Evolutionary conservation across 2,329 filamentous ascomycete species (phyloP).

Genomic region (Amauroascus niger): DNA sequence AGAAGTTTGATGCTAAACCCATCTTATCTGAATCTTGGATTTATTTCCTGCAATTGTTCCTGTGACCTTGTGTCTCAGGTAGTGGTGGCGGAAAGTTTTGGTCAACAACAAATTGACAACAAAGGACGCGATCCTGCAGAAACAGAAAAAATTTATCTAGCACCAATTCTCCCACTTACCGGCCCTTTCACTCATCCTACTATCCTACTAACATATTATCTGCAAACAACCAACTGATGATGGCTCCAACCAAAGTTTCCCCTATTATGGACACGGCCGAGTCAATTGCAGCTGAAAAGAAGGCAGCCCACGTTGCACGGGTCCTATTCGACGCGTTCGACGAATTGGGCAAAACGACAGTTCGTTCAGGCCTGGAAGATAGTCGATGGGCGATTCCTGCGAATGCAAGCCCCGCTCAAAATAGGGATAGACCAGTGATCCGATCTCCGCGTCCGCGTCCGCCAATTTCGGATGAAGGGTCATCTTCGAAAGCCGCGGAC

Average conservation of each 20-base stretch:
- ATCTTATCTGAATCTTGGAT: background rate
- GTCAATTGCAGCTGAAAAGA: background rate
- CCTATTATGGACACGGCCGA: conserved; percentile 1
- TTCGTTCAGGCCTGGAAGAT: conserved; percentile 3
- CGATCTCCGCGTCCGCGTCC: background rate
- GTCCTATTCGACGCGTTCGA: conserved; percentile 7
- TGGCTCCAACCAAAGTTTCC: background rate
- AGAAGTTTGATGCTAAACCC: background rate
- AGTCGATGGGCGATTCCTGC: conserved; percentile 7
- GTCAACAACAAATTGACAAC: no score
- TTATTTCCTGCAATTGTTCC: background rate
- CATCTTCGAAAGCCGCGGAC: no score
- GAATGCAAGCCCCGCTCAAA: background rate
- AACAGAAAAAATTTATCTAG: background rate
- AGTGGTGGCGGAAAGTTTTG: no score
- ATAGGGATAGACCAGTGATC: background rate
- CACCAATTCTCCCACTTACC: background rate
- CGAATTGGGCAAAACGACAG: background rate
- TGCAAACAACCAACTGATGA: background rate
- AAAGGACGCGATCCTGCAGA: background rate
- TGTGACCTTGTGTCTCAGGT: no score
- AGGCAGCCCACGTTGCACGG: background rate
- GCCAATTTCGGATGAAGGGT: no score
- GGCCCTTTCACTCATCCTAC: background rate
- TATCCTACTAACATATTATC: background rate